These are phyloP conservation scores for Globisporangium irregulare DNA, from an alignment of 352 stramenopile species.

Conservation along the genomic window DNA sequence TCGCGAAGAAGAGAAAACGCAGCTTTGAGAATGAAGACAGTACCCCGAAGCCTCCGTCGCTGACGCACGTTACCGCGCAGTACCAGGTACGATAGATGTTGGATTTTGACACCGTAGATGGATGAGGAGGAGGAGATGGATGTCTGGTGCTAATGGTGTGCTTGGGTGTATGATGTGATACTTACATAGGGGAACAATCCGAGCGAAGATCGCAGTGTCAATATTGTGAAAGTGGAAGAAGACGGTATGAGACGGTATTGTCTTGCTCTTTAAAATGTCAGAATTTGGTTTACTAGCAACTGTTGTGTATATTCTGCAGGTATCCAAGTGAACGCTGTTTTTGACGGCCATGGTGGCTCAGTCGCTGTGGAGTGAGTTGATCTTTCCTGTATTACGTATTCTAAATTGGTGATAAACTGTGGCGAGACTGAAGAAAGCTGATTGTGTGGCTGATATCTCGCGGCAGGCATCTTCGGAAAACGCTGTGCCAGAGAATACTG, in stretches of 20 bases:
- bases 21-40: constrained; percentile 15
- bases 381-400: background rate
- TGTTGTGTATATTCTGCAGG: constrained; percentile 17
- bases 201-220: constrained; percentile 67
- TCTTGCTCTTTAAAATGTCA: background rate
- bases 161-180: background rate
- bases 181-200: constrained; percentile 43
- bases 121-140: no score
- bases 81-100: constrained; percentile 38
- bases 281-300: background rate
- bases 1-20: constrained; percentile 11
- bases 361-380: constrained; percentile 60
- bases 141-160: no score
- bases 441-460: background rate
- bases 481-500: constrained; percentile 39
- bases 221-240: constrained; percentile 35
- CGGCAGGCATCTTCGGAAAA: constrained; percentile 33
- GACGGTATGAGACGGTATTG: constrained; percentile 18
- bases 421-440: background rate
- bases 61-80: constrained; percentile 47
- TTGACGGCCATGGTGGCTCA: constrained; percentile 66
- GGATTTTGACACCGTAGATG: background rate
- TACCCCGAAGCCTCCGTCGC: constrained; percentile 5
- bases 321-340: constrained; percentile 51
- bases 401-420: background rate